Evolutionary conservation across 1,284 basidiomycete species (phyloP).

Genomic region (Leccinum insolens): DNA sequence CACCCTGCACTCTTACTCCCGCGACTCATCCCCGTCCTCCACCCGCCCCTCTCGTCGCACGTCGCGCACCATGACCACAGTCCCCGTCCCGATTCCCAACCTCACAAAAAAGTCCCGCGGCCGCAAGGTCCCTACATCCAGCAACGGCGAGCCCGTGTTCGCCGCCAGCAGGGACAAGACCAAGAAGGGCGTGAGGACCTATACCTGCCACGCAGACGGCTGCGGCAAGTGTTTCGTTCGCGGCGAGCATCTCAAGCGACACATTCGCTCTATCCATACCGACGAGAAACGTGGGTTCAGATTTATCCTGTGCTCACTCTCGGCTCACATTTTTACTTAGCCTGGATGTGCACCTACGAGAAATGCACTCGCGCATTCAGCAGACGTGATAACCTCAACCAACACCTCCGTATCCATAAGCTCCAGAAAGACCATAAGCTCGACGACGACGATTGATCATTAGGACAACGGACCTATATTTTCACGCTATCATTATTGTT

Average conservation of each 20-base stretch:
- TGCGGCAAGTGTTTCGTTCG: slow-evolving; percentile 63
- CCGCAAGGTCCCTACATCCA: slow-evolving; percentile 63
- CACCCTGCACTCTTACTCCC: background rate
- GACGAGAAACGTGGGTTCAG: slow-evolving; percentile 63
- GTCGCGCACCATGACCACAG: slow-evolving; percentile 25
- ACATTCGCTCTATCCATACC: slow-evolving; percentile 68
- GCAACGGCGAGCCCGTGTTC: slow-evolving; percentile 25
- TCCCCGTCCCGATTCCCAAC: slow-evolving; percentile 69
- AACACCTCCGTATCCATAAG: slow-evolving; percentile 72
- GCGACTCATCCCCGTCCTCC: background rate
- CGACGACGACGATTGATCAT: slow-evolving; percentile 23
- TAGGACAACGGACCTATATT: background rate
- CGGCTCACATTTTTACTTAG: slow-evolving; percentile 30
- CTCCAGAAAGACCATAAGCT: slow-evolving; percentile 42
- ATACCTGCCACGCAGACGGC: slow-evolving; percentile 53
- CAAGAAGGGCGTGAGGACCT: slow-evolving; percentile 43
- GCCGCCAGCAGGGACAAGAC: slow-evolving; percentile 32
- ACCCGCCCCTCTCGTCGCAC: slow-evolving; percentile 24
- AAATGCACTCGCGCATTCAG: slow-evolving; percentile 79
- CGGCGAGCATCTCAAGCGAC: slow-evolving; percentile 71
- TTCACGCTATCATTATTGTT: slow-evolving; percentile 24
- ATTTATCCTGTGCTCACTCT: background rate
- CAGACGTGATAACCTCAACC: slow-evolving; percentile 79
- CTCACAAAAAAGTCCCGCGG: slow-evolving; percentile 79
- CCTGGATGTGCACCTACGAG: slow-evolving; percentile 67